phyloP scores from a whole-genome alignment of 75 land plant species.

The Cryptomeria japonica region DNA sequence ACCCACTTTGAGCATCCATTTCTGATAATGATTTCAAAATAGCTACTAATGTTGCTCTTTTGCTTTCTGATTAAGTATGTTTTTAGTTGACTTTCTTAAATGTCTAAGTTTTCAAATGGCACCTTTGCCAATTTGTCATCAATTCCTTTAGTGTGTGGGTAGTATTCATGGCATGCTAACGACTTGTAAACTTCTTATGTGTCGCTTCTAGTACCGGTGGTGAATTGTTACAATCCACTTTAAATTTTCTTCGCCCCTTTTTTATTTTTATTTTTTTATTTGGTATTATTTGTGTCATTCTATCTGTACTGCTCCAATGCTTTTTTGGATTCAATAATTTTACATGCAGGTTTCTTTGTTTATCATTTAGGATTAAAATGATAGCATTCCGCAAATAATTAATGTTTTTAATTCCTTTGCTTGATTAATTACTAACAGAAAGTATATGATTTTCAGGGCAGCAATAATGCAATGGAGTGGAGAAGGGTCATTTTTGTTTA shows the following conservation, averaged over 20 bases:
- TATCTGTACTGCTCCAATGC: background rate
- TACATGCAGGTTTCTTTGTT: background rate
- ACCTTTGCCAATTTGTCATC: background rate
- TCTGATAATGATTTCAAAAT: background rate
- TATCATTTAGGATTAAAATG: background rate
- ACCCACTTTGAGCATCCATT: background rate
- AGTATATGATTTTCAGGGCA: slow-evolving; percentile 21
- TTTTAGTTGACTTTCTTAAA: background rate
- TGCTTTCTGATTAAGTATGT: background rate
- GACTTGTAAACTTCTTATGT: background rate
- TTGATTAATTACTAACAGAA: background rate
- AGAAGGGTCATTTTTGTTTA: slow-evolving; percentile 45
- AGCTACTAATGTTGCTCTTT: background rate
- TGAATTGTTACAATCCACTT: background rate
- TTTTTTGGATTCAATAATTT: background rate
- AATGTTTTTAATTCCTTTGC: background rate
- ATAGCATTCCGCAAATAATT: background rate
- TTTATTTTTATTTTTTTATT: no score
- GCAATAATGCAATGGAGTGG: slow-evolving; percentile 46
- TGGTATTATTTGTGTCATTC: background rate
- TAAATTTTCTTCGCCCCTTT: background rate
- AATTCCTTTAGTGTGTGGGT: background rate
- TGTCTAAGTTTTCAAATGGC: background rate
- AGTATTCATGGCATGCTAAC: background rate
- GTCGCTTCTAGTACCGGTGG: background rate